phyloP scores from a whole-genome alignment of 306 rosid species.

The Cicer chorassanicum region DNA sequence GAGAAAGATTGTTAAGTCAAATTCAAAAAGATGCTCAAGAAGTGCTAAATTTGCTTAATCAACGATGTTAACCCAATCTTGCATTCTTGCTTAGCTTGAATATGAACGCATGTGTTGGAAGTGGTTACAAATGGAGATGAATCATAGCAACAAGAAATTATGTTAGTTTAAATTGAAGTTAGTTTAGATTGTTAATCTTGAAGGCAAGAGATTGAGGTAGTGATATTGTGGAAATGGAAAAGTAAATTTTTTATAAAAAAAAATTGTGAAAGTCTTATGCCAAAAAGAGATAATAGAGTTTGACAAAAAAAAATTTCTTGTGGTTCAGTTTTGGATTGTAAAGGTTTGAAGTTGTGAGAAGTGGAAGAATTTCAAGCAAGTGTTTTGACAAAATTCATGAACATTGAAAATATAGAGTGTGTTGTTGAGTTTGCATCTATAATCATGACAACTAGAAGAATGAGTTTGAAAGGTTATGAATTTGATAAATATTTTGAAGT shows the following conservation, averaged over 20 bases:
- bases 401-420: too few species aligned
- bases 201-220: slow-evolving; percentile 60
- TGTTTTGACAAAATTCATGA: too few species aligned
- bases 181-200: slow-evolving; percentile 61
- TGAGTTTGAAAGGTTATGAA: too few species aligned
- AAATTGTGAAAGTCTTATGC: too few species aligned
- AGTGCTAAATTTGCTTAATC: slow-evolving; percentile 45
- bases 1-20: background rate
- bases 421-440: too few species aligned
- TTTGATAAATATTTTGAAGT: too few species aligned
- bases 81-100: slow-evolving; percentile 60
- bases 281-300: too few species aligned
- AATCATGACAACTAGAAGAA: too few species aligned
- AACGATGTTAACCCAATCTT: slow-evolving; percentile 61
- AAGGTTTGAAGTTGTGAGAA: too few species aligned
- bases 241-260: slow-evolving; percentile 50
- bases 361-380: too few species aligned
- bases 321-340: too few species aligned
- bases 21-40: slow-evolving; percentile 46
- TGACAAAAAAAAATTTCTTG: too few species aligned
- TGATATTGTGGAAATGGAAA: slow-evolving; percentile 57
- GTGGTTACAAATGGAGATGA: slow-evolving; percentile 64
- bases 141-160: slow-evolving; percentile 55
- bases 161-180: slow-evolving; percentile 41
- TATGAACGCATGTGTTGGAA: slow-evolving; percentile 59